Evolutionary conservation across 2,329 filamentous ascomycete species (phyloP).

Genomic region (Aspergillus thermomutatus): DNA sequence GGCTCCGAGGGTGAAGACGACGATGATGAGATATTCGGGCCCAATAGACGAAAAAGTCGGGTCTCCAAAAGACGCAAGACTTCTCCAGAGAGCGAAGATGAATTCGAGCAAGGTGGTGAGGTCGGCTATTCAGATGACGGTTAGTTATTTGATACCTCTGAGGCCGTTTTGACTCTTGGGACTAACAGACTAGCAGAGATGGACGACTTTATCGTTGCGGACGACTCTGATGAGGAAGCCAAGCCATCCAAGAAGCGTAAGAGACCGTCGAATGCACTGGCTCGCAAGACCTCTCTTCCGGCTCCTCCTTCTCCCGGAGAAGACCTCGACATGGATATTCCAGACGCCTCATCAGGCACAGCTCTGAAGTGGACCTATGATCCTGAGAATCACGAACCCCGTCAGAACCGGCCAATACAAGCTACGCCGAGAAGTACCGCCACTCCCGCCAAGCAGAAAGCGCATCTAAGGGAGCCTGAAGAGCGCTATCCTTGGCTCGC

Average conservation of each 20-base stretch:
- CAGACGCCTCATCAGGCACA: slow-evolving; percentile 60
- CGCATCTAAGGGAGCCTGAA: slow-evolving; percentile 77
- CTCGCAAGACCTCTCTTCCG: slow-evolving; percentile 37
- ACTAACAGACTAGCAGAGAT: slow-evolving; percentile 56
- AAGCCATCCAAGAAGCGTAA: slow-evolving; percentile 69
- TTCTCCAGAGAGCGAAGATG: slow-evolving; percentile 65
- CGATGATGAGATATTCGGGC: slow-evolving; percentile 67
- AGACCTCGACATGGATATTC: slow-evolving; percentile 55
- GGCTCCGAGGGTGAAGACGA: slow-evolving; percentile 68
- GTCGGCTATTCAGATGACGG: slow-evolving; percentile 48
- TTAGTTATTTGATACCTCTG: slow-evolving; percentile 27
- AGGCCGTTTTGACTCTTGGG: not conserved
- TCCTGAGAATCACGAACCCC: slow-evolving; percentile 54
- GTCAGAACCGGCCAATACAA: slow-evolving; percentile 46
- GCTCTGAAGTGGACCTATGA: slow-evolving; percentile 80
- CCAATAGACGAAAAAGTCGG: slow-evolving; percentile 46
- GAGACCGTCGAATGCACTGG: slow-evolving; percentile 49
- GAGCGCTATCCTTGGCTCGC: slow-evolving; percentile 88
- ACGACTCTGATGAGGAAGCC: slow-evolving; percentile 73
- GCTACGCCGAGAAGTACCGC: slow-evolving; percentile 32
- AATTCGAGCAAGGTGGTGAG: slow-evolving; percentile 59
- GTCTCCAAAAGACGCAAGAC: slow-evolving; percentile 59
- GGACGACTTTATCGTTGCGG: slow-evolving; percentile 82
- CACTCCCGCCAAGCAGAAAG: slow-evolving; percentile 57
- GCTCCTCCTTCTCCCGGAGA: slow-evolving; percentile 53